Base-by-base conservation (phyloP, 495 filamentous ascomycete species). In the Entonaema liquescens region DNA sequence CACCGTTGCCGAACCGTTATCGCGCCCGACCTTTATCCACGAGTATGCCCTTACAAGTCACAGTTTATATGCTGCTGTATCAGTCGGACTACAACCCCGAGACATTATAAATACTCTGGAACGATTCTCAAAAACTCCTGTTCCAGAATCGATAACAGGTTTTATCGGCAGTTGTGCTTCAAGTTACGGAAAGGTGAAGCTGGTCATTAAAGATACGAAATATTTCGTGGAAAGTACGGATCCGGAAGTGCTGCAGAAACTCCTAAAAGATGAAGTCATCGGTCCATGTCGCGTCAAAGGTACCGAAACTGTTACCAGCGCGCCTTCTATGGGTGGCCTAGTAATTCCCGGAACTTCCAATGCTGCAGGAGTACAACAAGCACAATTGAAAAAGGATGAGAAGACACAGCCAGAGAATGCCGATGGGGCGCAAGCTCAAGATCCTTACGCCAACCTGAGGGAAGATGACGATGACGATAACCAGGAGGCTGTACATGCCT, bases 281-380 rank as follows among this genome's bases (percentile, higher is more conserved):
- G 82, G 82, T 1, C 74, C 74, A 44, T 79, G 80, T 12, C 82
- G 83, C 19, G 78, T 84, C n/a, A 79, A 83, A 28, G 81, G 81
- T 6, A 83, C 85, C 1, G 88, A 90, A 33, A 92, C 89, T 21
- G 88, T 97, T 54, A 92, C 90, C 7, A 91, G 90, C 66, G 95
- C 95, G 2, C 93, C 93, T 19, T 94, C 92, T 73, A 91, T 94
- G 89, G 93, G 87, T n/a, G 91, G 87, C 5, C 84, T 98, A 33
- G 93, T 97, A 28, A 99, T 98, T 70, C 94, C 95, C 3, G 95
- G 95, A 44, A 99, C 95, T 0, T 94, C 92, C 70, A 93, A 95
- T 79, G 95, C 95, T 25, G 94, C 93, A 23, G 95, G 93, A 65
- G 87, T 93, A 15, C 88, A 88, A 72, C 92, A 97, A 74, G 83